Evolutionary conservation across 83 land plant genomes (phyloP).

Genomic region (Isoetes engelmannii): DNA sequence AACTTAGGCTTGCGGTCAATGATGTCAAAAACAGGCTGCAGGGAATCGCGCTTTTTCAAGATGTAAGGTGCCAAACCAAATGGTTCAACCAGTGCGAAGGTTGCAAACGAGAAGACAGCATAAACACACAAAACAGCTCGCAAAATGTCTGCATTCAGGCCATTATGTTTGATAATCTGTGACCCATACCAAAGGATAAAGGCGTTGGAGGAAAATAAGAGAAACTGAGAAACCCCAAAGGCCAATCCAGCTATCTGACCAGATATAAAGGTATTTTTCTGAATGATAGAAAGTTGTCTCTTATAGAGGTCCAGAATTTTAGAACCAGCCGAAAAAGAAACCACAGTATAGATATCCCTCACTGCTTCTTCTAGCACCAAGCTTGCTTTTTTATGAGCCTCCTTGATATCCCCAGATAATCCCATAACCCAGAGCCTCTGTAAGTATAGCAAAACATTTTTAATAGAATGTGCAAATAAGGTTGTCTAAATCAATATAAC

Average conservation of each 20-base stretch:
- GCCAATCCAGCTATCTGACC: slow-evolving; percentile 76
- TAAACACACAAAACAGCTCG: slow-evolving; percentile 67
- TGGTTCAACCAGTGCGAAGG: slow-evolving; percentile 94
- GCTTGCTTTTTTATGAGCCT: slow-evolving; percentile 80
- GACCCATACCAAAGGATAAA: slow-evolving; percentile 90
- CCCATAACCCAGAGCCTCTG: slow-evolving; percentile 98
- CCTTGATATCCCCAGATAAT: slow-evolving; percentile 84
- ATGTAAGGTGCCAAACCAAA: slow-evolving; percentile 97
- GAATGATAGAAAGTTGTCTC: slow-evolving; percentile 51
- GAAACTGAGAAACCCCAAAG: slow-evolving; percentile 89
- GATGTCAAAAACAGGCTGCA: slow-evolving; percentile 77
- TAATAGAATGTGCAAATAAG: no score
- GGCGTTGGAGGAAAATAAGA: slow-evolving; percentile 94
- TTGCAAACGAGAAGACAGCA: slow-evolving; percentile 85
- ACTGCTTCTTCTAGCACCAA: slow-evolving; percentile 96
- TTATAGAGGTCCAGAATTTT: slow-evolving; percentile 84
- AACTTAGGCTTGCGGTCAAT: slow-evolving; percentile 87
- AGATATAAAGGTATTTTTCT: slow-evolving; percentile 57
- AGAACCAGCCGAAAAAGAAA: slow-evolving; percentile 84
- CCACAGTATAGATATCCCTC: slow-evolving; percentile 86
- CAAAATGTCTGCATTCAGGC: slow-evolving; percentile 13
- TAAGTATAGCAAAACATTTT: slow-evolving; percentile 5
- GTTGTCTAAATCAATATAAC: no score
- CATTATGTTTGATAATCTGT: slow-evolving; percentile 30
- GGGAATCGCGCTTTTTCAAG: slow-evolving; percentile 72